Evolutionary conservation across 1,139 yeast species (phyloP).

Genomic region (Geotrichum australiense): DNA sequence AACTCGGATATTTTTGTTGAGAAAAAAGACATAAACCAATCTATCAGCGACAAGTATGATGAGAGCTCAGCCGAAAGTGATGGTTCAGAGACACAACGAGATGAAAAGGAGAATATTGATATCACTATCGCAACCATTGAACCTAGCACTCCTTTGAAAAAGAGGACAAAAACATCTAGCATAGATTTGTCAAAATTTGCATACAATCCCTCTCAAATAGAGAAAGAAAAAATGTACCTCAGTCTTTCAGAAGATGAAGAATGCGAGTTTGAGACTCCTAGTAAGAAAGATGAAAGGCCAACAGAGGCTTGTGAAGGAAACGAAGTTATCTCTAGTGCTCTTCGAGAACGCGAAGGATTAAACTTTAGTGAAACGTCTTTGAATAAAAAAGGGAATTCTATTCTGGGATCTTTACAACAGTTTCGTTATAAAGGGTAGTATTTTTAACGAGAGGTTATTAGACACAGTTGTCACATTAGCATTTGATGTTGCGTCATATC

Average conservation of each 20-base stretch:
- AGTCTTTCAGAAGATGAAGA: not conserved
- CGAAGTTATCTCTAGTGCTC: no score
- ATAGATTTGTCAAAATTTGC: not conserved
- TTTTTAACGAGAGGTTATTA: no score
- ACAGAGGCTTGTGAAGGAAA: no score
- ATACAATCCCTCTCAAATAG: not conserved
- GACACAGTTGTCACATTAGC: no score
- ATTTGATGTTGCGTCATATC: no score
- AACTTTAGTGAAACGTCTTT: not conserved
- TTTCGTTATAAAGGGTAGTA: constrained; percentile 5
- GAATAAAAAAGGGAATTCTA: not conserved
- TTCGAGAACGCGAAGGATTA: not conserved
- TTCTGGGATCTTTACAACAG: constrained; percentile 2
- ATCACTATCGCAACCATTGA: not conserved
- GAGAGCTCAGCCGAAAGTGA: no score
- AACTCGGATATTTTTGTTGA: no score
- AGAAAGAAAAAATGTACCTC: not conserved
- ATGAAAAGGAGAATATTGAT: no score
- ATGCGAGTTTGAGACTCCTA: not conserved
- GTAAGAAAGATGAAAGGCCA: not conserved
- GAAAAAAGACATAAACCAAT: not conserved
- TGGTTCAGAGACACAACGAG: no score
- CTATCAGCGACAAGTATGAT: not conserved
- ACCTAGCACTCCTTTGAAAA: no score
- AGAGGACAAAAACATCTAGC: not conserved